A percentile compares a stretch with the other conserved stretches of the same genome.
Conservation (phyloP, 2,329 filamentous ascomycete genomes). For the Fusarium sp. region DNA sequence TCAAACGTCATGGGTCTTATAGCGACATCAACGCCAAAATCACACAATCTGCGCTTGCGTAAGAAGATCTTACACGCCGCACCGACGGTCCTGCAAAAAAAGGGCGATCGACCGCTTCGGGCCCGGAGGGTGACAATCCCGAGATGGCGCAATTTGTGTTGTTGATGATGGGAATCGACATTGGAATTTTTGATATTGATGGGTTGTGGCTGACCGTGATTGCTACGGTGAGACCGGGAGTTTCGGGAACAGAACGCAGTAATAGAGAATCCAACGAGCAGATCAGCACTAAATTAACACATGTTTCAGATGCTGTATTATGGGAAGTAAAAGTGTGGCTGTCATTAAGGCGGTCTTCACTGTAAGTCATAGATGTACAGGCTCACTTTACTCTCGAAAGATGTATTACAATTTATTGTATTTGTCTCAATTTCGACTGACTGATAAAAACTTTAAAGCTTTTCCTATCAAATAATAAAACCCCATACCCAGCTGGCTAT, state of each 20-base stretch:
- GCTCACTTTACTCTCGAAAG: neutral
- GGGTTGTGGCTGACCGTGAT: neutral
- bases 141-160: neutral
- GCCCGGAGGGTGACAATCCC: conserved; percentile 28
- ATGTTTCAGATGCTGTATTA: neutral
- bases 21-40: conserved; percentile 45
- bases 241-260: neutral
- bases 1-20: conserved; percentile 33
- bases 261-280: too few species aligned
- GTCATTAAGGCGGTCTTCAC: neutral
- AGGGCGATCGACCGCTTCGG: conserved; percentile 38
- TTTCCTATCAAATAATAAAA: conserved; percentile 14
- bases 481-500: conserved; percentile 35
- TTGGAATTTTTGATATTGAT: neutral
- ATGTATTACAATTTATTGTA: neutral
- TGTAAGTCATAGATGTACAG: neutral
- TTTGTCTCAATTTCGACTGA: neutral
- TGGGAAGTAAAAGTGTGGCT: neutral
- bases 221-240: neutral
- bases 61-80: conserved; percentile 4
- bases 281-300: neutral
- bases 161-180: neutral
- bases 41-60: conserved; percentile 39
- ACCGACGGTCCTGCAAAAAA: neutral
- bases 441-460: neutral